phyloP scores from a whole-genome alignment of 768 basidiomycete genomes.

The Naganishia onofrii region DNA sequence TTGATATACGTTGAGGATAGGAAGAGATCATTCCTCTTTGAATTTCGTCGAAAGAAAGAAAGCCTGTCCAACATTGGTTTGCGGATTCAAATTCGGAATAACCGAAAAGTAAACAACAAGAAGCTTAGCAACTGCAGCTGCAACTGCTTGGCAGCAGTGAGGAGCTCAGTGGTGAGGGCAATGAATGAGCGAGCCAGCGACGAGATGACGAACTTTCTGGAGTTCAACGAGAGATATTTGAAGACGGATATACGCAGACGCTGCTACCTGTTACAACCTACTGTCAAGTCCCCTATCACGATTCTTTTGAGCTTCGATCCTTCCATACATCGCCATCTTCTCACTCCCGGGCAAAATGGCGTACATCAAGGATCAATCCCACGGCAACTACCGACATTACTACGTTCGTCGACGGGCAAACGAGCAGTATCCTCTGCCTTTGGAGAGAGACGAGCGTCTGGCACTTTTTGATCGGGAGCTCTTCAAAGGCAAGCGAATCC shows the following conservation, averaged over 20 bases:
- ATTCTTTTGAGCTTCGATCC: too few relatives aligned
- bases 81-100: not conserved
- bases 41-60: not conserved
- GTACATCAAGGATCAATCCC: slow-evolving; percentile 24
- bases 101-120: not conserved
- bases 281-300: too few relatives aligned
- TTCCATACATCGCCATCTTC: not conserved
- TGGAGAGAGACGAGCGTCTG: slow-evolving; percentile 31
- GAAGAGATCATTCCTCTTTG: not conserved
- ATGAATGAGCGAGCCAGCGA: too few relatives aligned
- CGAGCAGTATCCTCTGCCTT: slow-evolving; percentile 17
- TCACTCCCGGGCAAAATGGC: not conserved
- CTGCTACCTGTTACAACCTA: too few relatives aligned
- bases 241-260: too few relatives aligned
- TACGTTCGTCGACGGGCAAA: slow-evolving; percentile 29
- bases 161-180: too few relatives aligned
- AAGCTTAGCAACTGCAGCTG: too few relatives aligned
- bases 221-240: too few relatives aligned
- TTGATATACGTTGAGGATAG: not conserved
- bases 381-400: slow-evolving; percentile 35
- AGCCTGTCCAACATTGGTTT: not conserved
- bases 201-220: not conserved
- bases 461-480: not conserved
- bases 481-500: slow-evolving; percentile 21
- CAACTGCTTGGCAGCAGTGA: too few relatives aligned